Evolutionary conservation across 352 stramenopile genomes (phyloP).

Genomic region (Phytophthora podocarpi): DNA sequence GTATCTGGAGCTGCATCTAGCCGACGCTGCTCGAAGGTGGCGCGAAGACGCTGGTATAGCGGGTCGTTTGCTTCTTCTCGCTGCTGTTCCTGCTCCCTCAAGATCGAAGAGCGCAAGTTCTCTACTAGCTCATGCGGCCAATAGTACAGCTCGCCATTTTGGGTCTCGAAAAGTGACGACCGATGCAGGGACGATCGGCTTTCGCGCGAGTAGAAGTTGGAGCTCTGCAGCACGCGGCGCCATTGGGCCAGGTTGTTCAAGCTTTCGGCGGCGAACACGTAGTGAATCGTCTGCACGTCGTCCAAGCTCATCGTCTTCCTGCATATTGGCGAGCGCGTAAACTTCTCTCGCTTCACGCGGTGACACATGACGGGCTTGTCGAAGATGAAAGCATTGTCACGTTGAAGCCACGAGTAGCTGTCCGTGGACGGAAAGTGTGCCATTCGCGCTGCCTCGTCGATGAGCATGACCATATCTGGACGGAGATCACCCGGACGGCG

Average conservation of each 20-base stretch:
- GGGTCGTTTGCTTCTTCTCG: constrained; percentile 27
- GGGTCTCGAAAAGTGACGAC: constrained; percentile 27
- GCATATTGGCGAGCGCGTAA: constrained; percentile 47
- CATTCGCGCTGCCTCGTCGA: constrained; percentile 39
- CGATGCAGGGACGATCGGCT: constrained; percentile 18
- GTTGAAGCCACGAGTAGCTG: constrained; percentile 44
- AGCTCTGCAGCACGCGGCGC: constrained; percentile 39
- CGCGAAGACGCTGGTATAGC: constrained; percentile 32
- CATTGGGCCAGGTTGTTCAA: constrained; percentile 42
- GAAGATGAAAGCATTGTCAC: constrained; percentile 49
- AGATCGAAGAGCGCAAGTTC: constrained; percentile 36
- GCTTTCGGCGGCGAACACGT: constrained; percentile 51
- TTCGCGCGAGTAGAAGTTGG: constrained; percentile 27
- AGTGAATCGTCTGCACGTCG: constrained; percentile 38
- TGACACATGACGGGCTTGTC: constrained; percentile 52
- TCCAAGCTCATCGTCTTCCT: constrained; percentile 49
- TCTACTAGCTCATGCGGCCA: constrained; percentile 46
- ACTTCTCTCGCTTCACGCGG: constrained; percentile 31
- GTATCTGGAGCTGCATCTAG: background rate
- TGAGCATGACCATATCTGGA: constrained; percentile 39
- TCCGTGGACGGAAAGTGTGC: constrained; percentile 32
- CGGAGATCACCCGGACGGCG: constrained; percentile 31
- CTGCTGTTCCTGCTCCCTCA: constrained; percentile 31
- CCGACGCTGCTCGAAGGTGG: constrained; percentile 20
- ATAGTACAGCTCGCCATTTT: constrained; percentile 46